Percentiles rank a stretch among this genome's conserved stretches.
Conservation (phyloP, 2,329 filamentous ascomycete species). For the Penicillium brevicompactum region DNA sequence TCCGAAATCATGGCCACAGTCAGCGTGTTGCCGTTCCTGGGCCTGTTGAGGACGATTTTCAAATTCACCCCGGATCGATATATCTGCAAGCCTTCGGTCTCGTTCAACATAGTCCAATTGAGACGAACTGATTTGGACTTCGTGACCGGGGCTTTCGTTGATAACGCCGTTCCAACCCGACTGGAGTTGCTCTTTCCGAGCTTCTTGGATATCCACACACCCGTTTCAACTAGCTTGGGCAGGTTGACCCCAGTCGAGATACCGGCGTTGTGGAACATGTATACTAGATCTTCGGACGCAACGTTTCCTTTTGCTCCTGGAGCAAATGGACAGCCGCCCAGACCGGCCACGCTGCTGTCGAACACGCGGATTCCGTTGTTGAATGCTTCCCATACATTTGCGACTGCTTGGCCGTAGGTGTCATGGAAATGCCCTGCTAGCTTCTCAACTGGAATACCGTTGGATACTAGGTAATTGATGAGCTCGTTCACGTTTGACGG, state of each 20-base stretch:
- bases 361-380: constrained; percentile 78
- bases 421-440: constrained; percentile 87
- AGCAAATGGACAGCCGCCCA: constrained; percentile 83
- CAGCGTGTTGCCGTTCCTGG: constrained; percentile 44
- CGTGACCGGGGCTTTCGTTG: not conserved
- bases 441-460: constrained; percentile 67
- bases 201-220: constrained; percentile 68
- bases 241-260: constrained; percentile 74
- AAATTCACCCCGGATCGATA: constrained; percentile 33
- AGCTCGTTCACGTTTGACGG: constrained; percentile 35
- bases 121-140: not conserved
- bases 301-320: constrained; percentile 87
- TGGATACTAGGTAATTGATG: constrained; percentile 32
- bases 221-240: constrained; percentile 63
- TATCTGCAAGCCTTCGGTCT: constrained; percentile 30
- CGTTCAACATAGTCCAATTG: constrained; percentile 20
- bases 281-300: constrained; percentile 80
- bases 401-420: constrained; percentile 82
- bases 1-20: constrained; percentile 40
- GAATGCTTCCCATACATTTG: constrained; percentile 76
- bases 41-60: constrained; percentile 37
- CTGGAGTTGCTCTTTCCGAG: constrained; percentile 24
- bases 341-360: constrained; percentile 75
- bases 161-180: constrained; percentile 24
- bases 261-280: constrained; percentile 63